Evolutionary conservation across 495 filamentous ascomycete genomes (phyloP).

Genomic region (Talaromyces nanjingensis): DNA sequence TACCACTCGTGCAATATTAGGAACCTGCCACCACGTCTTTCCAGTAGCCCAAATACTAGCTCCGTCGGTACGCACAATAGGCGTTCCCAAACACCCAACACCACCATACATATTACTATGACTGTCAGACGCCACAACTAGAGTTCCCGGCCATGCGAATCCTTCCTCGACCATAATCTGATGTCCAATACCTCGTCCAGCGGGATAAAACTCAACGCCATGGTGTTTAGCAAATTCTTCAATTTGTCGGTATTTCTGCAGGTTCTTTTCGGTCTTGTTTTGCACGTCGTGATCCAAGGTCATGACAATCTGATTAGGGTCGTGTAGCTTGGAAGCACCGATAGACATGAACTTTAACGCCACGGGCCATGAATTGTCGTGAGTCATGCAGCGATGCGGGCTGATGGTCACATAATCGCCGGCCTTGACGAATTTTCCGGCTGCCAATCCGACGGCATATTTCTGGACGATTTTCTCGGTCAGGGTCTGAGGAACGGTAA

Average conservation of each 20-base stretch:
- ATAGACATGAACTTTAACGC: slow-evolving; percentile 82
- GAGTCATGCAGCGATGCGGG: slow-evolving; percentile 75
- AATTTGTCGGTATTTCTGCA: slow-evolving; percentile 80
- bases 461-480: slow-evolving; percentile 90
- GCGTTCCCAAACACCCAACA: slow-evolving; percentile 67
- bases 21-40: slow-evolving; percentile 84
- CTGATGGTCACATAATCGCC: slow-evolving; percentile 81
- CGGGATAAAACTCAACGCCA: slow-evolving; percentile 77
- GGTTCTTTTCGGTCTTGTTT: slow-evolving; percentile 74
- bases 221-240: slow-evolving; percentile 80
- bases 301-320: slow-evolving; percentile 75
- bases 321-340: slow-evolving; percentile 68
- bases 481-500: slow-evolving; percentile 57
- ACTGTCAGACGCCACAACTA: slow-evolving; percentile 75
- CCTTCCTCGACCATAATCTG: slow-evolving; percentile 88
- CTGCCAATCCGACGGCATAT: slow-evolving; percentile 62
- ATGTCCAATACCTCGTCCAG: slow-evolving; percentile 78
- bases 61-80: slow-evolving; percentile 82
- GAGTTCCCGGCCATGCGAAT: slow-evolving; percentile 74
- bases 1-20: slow-evolving; percentile 74
- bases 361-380: slow-evolving; percentile 90
- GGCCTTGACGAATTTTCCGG: slow-evolving; percentile 62
- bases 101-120: slow-evolving; percentile 94
- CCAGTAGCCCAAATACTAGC: slow-evolving; percentile 83
- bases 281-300: slow-evolving; percentile 93